A percentile compares a stretch with the other conserved stretches of the same genome.
These are phyloP conservation scores for carrot (Daucus carota) DNA, from an alignment of 129 eudicot genomes.

Conservation along the genomic window DNA sequence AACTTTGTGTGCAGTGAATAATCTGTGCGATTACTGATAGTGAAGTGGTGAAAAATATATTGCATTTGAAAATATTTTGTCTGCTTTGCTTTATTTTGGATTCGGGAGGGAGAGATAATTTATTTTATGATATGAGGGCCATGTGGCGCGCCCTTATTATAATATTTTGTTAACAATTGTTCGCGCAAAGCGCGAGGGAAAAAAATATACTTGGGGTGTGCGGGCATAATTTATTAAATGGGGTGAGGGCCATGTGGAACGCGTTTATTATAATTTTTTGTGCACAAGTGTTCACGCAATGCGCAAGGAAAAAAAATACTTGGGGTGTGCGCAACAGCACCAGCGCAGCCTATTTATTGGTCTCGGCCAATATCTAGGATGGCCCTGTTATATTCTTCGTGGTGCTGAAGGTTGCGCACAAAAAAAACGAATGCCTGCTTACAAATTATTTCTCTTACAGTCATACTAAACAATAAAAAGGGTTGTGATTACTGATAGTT, in stretches of 20 bases:
- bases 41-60: background rate
- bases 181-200: background rate
- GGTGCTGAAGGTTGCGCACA: too few species aligned
- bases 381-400: too few species aligned
- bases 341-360: too few species aligned
- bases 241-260: background rate
- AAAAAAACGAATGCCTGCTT: too few species aligned
- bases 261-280: background rate
- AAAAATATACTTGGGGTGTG: background rate
- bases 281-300: background rate
- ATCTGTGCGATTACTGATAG: background rate
- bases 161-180: background rate
- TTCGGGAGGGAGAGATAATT: background rate
- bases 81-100: background rate
- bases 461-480: too few species aligned
- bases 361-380: too few species aligned
- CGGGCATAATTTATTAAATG: too few species aligned
- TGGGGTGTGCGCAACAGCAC: too few species aligned
- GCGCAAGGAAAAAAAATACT: background rate
- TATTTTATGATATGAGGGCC: background rate
- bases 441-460: too few species aligned
- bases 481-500: conserved; percentile 7
- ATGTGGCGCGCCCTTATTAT: background rate
- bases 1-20: conserved; percentile 7
- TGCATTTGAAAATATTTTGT: background rate